A percentile compares a stretch with the other conserved stretches of the same genome.
phyloP scores from a whole-genome alignment of 129 eudicot species.

The Flaveria sonorensis region DNA sequence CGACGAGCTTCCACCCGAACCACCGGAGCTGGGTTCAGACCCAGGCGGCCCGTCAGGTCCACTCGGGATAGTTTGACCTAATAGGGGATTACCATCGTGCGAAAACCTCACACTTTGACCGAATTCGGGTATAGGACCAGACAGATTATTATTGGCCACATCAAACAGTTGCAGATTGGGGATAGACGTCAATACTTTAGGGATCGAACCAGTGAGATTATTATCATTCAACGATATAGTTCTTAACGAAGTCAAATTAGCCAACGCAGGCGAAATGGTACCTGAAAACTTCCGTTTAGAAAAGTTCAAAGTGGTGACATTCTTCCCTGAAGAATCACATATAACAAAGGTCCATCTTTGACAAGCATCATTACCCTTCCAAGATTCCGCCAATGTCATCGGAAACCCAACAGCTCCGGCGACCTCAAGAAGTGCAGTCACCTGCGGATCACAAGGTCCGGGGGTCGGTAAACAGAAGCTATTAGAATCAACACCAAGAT shows the following conservation, averaged over 20 bases:
- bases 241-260: constrained; percentile 42
- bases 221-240: constrained; percentile 52
- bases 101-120: constrained; percentile 34
- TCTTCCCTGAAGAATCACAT: constrained; percentile 49
- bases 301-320: constrained; percentile 40
- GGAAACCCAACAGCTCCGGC: constrained; percentile 68
- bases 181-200: constrained; percentile 42
- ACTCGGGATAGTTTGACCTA: constrained; percentile 36
- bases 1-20: constrained; percentile 20
- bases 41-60: constrained; percentile 34
- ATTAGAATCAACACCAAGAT: constrained; percentile 30
- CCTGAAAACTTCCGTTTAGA: constrained; percentile 42
- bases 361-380: constrained; percentile 65
- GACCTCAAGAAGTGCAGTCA: constrained; percentile 48
- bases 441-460: constrained; percentile 72
- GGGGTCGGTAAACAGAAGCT: constrained; percentile 52
- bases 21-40: constrained; percentile 12
- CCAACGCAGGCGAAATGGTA: constrained; percentile 61
- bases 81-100: constrained; percentile 35
- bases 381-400: constrained; percentile 48
- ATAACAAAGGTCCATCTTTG: constrained; percentile 40
- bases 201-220: constrained; percentile 53
- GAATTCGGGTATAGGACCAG: constrained; percentile 50
- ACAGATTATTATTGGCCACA: constrained; percentile 59
- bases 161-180: constrained; percentile 40